A percentile compares a stretch with the other conserved stretches of the same genome.
Conservation (phyloP, 345 rosid genomes). For the Aurinia saxatilis region DNA sequence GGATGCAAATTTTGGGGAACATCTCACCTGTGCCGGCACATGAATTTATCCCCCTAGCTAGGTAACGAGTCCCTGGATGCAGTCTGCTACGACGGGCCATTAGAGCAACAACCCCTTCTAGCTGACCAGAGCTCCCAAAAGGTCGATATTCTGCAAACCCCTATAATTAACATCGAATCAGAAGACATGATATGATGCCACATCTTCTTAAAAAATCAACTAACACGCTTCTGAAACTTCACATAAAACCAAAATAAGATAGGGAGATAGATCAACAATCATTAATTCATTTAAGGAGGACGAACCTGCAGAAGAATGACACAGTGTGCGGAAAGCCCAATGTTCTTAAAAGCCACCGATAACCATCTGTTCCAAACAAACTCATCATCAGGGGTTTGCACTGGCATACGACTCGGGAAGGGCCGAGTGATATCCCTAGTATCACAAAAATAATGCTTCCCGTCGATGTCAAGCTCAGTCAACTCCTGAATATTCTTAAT, state of each 20-base stretch:
- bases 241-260: background rate
- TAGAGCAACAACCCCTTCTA: conserved; percentile 87
- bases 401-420: conserved; percentile 73
- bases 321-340: conserved; percentile 64
- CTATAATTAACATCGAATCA: conserved; percentile 67
- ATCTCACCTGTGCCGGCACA: conserved; percentile 89
- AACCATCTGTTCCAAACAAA: conserved; percentile 97
- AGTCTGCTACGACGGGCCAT: conserved; percentile 94
- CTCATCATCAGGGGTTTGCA: conserved; percentile 74
- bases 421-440: conserved; percentile 83
- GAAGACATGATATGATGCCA: conserved; percentile 22
- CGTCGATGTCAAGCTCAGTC: conserved; percentile 86
- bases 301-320: conserved; percentile 93
- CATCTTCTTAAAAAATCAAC: background rate
- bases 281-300: conserved; percentile 6
- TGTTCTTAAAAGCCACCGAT: conserved; percentile 58
- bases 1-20: conserved; percentile 4
- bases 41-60: conserved; percentile 97
- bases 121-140: conserved; percentile 88
- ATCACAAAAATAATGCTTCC: conserved; percentile 92
- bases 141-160: conserved; percentile 95
- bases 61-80: conserved; percentile 98
- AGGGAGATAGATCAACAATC: conserved; percentile 3
- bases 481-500: conserved; percentile 77
- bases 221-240: background rate